A percentile compares a stretch with the other conserved stretches of the same genome.
These are phyloP conservation scores for Teratosphaeria nubilosa DNA, from an alignment of 2,329 filamentous ascomycete species.

Conservation along the genomic window DNA sequence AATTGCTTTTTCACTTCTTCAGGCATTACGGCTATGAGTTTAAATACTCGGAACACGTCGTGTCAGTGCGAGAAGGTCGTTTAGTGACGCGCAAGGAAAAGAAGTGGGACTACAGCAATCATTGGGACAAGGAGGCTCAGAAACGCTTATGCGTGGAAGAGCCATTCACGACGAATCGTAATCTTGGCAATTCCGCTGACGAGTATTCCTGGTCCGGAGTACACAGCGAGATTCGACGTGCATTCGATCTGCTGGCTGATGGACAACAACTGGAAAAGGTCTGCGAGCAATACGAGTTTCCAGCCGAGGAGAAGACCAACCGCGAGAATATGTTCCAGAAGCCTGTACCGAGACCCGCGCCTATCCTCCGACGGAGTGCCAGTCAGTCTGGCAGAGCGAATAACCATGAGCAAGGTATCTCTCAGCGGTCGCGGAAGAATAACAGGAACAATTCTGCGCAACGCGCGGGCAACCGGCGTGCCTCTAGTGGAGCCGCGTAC, in stretches of 20 bases:
- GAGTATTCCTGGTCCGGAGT: constrained; percentile 88
- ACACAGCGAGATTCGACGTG: constrained; percentile 78
- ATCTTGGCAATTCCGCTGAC: constrained; percentile 92
- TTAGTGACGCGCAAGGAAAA: constrained; percentile 75
- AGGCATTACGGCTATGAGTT: constrained; percentile 89
- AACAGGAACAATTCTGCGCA: constrained; percentile 40
- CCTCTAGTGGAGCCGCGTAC: constrained; percentile 47
- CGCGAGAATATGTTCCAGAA: constrained; percentile 39
- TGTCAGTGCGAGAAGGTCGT: constrained; percentile 76
- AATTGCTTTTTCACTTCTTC: constrained; percentile 92
- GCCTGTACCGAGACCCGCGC: constrained; percentile 46
- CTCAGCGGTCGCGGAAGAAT: constrained; percentile 22
- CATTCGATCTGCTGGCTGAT: constrained; percentile 71
- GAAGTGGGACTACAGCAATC: constrained; percentile 62
- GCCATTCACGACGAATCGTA: constrained; percentile 81
- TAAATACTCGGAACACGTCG: constrained; percentile 71
- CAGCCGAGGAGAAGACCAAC: constrained; percentile 59
- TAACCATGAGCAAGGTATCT: constrained; percentile 32
- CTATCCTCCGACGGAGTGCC: constrained; percentile 41
- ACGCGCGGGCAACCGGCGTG: constrained; percentile 42
- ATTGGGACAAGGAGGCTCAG: constrained; percentile 36
- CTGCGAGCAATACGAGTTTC: constrained; percentile 81
- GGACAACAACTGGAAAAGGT: constrained; percentile 66
- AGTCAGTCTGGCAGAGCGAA: constrained; percentile 37
- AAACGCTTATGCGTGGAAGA: constrained; percentile 92